Conservation (phyloP, 1,284 basidiomycete genomes). For the Ceratobasidium sp. region DNA sequence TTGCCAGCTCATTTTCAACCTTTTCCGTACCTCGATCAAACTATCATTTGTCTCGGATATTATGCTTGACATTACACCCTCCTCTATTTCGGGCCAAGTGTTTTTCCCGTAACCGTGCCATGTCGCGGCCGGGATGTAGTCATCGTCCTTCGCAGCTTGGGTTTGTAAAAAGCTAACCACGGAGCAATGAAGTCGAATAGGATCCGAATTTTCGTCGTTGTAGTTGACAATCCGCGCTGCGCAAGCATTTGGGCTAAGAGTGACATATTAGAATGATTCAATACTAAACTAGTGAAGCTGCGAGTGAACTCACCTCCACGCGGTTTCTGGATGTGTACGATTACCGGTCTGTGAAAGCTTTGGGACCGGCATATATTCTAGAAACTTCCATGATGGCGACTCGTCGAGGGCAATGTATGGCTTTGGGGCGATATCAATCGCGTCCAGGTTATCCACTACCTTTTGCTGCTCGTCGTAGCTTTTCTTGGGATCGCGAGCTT, state of each 20-base stretch:
- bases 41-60: background rate
- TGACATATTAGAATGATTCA: background rate
- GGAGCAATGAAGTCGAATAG: slow-evolving; percentile 19
- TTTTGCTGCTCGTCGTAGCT: background rate
- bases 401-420: slow-evolving; percentile 5
- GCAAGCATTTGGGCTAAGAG: background rate
- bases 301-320: background rate
- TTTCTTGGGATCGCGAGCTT: background rate
- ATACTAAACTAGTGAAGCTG: background rate
- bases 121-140: background rate
- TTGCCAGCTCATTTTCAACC: background rate
- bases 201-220: slow-evolving; percentile 1
- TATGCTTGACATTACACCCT: background rate
- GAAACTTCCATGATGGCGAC: background rate
- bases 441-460: background rate
- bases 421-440: background rate
- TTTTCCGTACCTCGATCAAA: background rate
- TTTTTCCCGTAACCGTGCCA: background rate
- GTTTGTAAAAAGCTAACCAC: slow-evolving; percentile 1
- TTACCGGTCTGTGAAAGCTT: background rate
- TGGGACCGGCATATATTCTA: slow-evolving; percentile 11
- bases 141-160: background rate
- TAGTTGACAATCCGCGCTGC: background rate
- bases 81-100: slow-evolving; percentile 18
- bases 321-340: no score